Conservation (phyloP, 176 grass and related monocot species). For the Pontederia crassipes region DNA sequence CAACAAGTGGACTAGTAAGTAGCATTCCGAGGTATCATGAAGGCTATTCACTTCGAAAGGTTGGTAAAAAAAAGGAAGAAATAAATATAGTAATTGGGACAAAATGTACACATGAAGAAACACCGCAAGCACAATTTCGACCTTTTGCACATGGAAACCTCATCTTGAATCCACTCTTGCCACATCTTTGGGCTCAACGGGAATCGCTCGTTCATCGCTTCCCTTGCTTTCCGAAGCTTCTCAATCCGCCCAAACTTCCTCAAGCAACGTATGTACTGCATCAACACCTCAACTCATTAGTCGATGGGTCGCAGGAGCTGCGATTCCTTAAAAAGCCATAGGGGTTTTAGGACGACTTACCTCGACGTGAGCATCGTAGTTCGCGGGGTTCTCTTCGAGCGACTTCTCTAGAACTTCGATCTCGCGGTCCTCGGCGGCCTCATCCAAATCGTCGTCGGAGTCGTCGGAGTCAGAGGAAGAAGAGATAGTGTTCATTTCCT, state of each 20-base stretch:
- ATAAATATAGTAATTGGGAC: not conserved
- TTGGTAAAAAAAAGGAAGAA: not conserved
- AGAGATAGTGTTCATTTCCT: conserved; percentile 20
- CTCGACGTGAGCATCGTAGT: conserved; percentile 72
- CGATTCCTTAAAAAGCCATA: no score
- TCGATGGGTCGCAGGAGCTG: not conserved
- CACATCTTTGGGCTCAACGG: conserved; percentile 76
- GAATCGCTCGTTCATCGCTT: conserved; percentile 67
- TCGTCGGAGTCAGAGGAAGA: not conserved
- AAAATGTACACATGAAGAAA: not conserved
- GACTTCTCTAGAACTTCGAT: conserved; percentile 61
- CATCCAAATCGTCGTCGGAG: conserved; percentile 26
- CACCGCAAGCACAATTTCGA: conserved; percentile 3
- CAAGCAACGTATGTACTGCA: conserved; percentile 69
- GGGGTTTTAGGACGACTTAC: conserved; percentile 19
- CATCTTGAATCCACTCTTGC: conserved; percentile 90
- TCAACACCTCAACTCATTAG: conserved; percentile 23
- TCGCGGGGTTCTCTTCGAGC: conserved; percentile 47
- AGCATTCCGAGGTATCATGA: no score
- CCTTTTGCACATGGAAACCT: conserved; percentile 57
- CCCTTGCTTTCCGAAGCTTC: conserved; percentile 65
- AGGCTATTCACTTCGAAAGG: no score
- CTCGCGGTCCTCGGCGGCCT: conserved; percentile 46
- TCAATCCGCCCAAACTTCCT: conserved; percentile 71
- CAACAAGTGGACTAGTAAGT: no score